Percentiles rank a stretch among this genome's conserved stretches.
Conservation (phyloP, 768 basidiomycete genomes). For the Collybiopsis luxurians region DNA sequence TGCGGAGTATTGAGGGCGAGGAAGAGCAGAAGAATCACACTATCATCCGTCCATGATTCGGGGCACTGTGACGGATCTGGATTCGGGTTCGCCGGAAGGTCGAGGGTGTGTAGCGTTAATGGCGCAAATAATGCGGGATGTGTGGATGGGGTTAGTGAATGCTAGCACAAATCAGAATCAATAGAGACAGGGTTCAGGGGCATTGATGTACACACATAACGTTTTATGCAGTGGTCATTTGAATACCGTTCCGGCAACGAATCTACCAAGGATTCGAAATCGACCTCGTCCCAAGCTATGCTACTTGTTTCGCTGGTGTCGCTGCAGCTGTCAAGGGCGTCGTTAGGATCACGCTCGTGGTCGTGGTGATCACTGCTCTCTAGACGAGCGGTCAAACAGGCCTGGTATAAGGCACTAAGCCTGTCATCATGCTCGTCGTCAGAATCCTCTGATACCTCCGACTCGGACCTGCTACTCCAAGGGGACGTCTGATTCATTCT, state of each 20-base stretch:
- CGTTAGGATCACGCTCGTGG: too few relatives aligned
- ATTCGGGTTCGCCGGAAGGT: constrained; percentile 13
- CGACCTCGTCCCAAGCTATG: constrained; percentile 6
- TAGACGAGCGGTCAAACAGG: constrained; percentile 31
- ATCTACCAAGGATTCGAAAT: constrained; percentile 2
- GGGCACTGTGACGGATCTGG: constrained; percentile 1
- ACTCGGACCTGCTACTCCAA: not conserved
- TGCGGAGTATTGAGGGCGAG: constrained; percentile 43
- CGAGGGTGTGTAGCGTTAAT: constrained; percentile 21
- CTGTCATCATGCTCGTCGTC: not conserved
- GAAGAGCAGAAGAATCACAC: constrained; percentile 35
- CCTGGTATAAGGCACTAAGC: constrained; percentile 18
- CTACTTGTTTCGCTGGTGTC: constrained; percentile 4
- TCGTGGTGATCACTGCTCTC: constrained; percentile 14
- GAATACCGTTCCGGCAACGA: not conserved
- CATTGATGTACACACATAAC: not conserved
- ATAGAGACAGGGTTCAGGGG: not conserved
- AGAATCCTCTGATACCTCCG: not conserved
- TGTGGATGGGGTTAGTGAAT: not conserved
- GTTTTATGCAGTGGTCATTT: not conserved
- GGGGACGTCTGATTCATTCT: constrained; percentile 1
- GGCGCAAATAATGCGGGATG: not conserved
- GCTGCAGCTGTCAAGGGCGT: not conserved
- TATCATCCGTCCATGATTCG: constrained; percentile 14
- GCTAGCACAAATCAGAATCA: not conserved